Evolutionary conservation across 2,329 filamentous ascomycete species (phyloP), one percentile per base, ranked within the genome.

Genomic region (Apiospora sp.): DNA sequence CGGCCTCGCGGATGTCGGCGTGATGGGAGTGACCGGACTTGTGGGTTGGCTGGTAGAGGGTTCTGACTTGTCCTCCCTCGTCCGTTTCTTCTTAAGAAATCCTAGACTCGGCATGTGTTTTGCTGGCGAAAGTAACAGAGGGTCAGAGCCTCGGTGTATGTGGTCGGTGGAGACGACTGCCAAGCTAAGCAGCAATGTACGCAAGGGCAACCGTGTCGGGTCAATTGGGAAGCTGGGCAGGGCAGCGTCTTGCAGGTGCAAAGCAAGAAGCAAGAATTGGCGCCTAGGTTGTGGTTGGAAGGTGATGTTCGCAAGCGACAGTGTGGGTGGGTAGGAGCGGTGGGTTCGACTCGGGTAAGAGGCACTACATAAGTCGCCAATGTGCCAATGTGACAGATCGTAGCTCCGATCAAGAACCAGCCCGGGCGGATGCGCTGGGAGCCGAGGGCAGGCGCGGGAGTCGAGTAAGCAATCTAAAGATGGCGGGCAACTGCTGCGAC

Each of bases 81-180:
- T 97, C 90, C 95, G 92, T 90, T 97, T 98, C 91, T 98, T 98
- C 90, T 98, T 98, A 83, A 98, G 91, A 82, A 98, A 95, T 84
- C 94, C 94, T 88, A 98, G 90, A 84, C 91, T 94, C 92, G 95
- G 96, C 96, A 99, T 98, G 67, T 68, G 67, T 46, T 44, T 46
- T 68, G 67, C 7, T 68, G 27, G 67, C 14, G n/a, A 48, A 48
- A 41, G 58, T 37, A 64, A n/a, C n/a, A 41, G 34, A 64, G 58
- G 58, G 34, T 64, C 58, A 64, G 58, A 41, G 34, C 58, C 58
- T 64, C 58, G 58, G 58, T 64, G 58, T 64, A 41, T 19, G 19
- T 41, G n/a, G 58, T 64, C 58, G 58, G 58, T 64, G 58, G 58
- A 64, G 58, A 64, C 58, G 58, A 64, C 30, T 49, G 34, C 58